Conservation (phyloP, 2,329 filamentous ascomycete genomes). For the Exophiala phaeomuriformis region DNA sequence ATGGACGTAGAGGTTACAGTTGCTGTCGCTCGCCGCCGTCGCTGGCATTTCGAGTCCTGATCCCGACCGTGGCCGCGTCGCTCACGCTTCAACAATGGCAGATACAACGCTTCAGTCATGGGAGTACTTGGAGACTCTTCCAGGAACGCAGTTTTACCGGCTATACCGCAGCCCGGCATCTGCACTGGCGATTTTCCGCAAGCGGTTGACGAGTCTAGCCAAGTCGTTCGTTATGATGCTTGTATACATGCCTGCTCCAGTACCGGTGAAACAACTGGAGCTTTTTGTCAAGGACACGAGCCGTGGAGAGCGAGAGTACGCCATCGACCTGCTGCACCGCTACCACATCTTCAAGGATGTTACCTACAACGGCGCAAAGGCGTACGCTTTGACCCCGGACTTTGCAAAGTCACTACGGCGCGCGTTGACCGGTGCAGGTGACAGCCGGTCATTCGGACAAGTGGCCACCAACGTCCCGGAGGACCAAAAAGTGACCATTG, state of each 20-base stretch:
- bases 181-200: slow-evolving; percentile 87
- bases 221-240: slow-evolving; percentile 95
- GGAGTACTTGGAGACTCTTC: slow-evolving; percentile 88
- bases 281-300: slow-evolving; percentile 70
- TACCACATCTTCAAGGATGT: slow-evolving; percentile 78
- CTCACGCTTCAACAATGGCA: slow-evolving; percentile 6
- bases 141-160: slow-evolving; percentile 79
- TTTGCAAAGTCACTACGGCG: slow-evolving; percentile 78
- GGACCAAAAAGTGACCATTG: slow-evolving; percentile 57
- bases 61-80: neutral
- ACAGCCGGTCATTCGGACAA: slow-evolving; percentile 84
- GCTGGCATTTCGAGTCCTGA: neutral
- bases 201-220: slow-evolving; percentile 90
- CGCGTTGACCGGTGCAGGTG: slow-evolving; percentile 78
- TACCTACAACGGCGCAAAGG: slow-evolving; percentile 54
- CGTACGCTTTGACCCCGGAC: slow-evolving; percentile 69
- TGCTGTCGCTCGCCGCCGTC: neutral
- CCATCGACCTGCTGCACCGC: slow-evolving; percentile 69
- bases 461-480: slow-evolving; percentile 63
- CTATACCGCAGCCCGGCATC: slow-evolving; percentile 96
- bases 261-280: slow-evolving; percentile 74
- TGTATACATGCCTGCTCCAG: slow-evolving; percentile 77
- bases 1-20: neutral
- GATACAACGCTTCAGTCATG: slow-evolving; percentile 51
- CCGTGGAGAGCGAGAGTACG: slow-evolving; percentile 69